These are phyloP conservation scores for Fraxinus angustifolia DNA, from an alignment of 305 asterid species.

Conservation along the genomic window DNA sequence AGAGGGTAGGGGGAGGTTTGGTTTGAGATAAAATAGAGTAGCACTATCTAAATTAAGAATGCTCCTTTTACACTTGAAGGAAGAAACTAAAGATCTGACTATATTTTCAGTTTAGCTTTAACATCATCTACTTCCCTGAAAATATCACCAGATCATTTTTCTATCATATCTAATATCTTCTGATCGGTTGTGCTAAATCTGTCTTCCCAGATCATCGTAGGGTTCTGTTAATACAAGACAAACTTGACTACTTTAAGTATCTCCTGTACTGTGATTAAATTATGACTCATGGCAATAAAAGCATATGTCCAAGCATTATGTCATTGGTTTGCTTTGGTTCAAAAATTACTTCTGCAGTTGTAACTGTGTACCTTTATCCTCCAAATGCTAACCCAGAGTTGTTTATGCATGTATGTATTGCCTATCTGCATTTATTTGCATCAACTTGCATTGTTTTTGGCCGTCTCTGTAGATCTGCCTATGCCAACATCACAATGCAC, in stretches of 20 bases:
- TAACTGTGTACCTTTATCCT: background rate
- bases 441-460: background rate
- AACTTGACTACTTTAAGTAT: background rate
- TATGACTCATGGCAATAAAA: background rate
- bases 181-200: background rate
- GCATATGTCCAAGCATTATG: background rate
- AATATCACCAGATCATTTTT: background rate
- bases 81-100: background rate
- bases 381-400: background rate
- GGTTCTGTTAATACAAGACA: background rate
- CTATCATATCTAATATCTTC: background rate
- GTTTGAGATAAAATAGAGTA: background rate
- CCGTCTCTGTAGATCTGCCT: background rate
- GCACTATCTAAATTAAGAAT: background rate
- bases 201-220: background rate
- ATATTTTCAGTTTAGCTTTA: background rate
- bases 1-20: background rate
- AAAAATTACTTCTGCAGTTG: slow-evolving; percentile 1
- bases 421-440: background rate
- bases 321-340: background rate
- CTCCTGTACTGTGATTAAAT: background rate
- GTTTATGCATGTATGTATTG: background rate
- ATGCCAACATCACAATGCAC: background rate
- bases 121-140: background rate
- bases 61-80: background rate